Conservation (phyloP, 306 rosid genomes). For the Rosa multiflora region DNA sequence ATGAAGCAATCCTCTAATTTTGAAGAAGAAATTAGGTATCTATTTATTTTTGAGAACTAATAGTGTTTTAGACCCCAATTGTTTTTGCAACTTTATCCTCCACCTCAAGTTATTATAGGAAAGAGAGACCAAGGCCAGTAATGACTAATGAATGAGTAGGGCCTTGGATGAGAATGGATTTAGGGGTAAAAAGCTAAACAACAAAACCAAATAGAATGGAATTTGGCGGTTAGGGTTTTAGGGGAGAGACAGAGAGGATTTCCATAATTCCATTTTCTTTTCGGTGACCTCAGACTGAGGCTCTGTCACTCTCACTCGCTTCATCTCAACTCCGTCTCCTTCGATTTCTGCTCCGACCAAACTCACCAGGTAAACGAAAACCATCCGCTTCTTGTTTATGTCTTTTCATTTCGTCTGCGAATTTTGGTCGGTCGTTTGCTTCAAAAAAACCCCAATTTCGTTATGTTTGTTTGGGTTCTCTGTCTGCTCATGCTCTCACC, state of each 20-base stretch:
- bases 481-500: neutral
- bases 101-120: neutral
- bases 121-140: neutral
- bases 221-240: slow-evolving; percentile 21
- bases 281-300: neutral
- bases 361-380: neutral
- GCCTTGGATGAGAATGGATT: neutral
- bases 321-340: neutral
- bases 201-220: neutral
- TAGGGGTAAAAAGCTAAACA: neutral
- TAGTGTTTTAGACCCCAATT: too few species aligned
- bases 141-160: neutral
- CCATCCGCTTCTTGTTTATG: neutral
- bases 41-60: too few species aligned
- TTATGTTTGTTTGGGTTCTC: neutral
- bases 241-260: neutral
- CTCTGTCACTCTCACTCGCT: neutral
- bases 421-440: neutral
- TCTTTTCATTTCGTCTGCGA: slow-evolving; percentile 1
- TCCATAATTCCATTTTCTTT: neutral
- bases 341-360: neutral
- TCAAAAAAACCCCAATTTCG: neutral
- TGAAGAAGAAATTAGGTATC: too few species aligned
- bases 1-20: too few species aligned
- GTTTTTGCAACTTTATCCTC: neutral